Evolutionary conservation across 768 basidiomycete genomes (phyloP).

Genomic region (Psilocybe azurescens): DNA sequence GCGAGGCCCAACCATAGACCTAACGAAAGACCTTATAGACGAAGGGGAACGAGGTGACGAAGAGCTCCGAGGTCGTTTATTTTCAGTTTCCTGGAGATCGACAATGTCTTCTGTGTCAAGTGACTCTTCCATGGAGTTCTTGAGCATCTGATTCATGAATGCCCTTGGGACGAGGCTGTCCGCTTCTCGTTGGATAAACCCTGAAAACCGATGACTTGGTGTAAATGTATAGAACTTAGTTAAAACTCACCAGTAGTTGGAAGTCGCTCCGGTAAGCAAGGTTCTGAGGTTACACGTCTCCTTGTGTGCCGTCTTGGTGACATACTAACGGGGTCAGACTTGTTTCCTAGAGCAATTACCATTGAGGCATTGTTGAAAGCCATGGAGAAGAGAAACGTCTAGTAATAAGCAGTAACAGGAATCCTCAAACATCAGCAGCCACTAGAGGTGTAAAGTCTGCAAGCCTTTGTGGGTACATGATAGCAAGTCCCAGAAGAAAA

Average conservation of each 20-base stretch:
- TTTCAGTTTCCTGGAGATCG: conserved; percentile 20
- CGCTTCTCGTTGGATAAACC: conserved; percentile 78
- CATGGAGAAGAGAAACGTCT: conserved; percentile 21
- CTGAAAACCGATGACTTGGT: conserved; percentile 26
- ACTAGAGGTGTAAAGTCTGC: background rate
- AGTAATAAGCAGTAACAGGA: background rate
- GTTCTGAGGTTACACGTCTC: conserved; percentile 48
- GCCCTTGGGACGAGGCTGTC: conserved; percentile 59
- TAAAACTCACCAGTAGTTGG: conserved; percentile 60
- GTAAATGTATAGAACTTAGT: background rate
- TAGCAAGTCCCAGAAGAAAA: background rate
- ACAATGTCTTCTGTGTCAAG: conserved; percentile 30
- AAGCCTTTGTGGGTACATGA: background rate
- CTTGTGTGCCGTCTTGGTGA: conserved; percentile 32
- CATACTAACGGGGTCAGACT: conserved; percentile 23
- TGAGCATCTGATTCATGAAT: conserved; percentile 54
- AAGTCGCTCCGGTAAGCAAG: conserved; percentile 72
- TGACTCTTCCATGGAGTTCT: conserved; percentile 24
- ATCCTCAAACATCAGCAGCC: conserved; percentile 4
- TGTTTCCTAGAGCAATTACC: conserved; percentile 37
- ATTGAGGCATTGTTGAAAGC: conserved; percentile 62
- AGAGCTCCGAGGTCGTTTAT: conserved; percentile 19
- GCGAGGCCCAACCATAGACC: conserved; percentile 26
- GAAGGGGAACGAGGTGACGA: conserved; percentile 34
- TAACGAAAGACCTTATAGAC: conserved; percentile 38